Percentiles rank a stretch among this genome's conserved stretches.
Evolutionary conservation across 495 filamentous ascomycete species (phyloP).

Genomic region (Hypoxylon intermedium): DNA sequence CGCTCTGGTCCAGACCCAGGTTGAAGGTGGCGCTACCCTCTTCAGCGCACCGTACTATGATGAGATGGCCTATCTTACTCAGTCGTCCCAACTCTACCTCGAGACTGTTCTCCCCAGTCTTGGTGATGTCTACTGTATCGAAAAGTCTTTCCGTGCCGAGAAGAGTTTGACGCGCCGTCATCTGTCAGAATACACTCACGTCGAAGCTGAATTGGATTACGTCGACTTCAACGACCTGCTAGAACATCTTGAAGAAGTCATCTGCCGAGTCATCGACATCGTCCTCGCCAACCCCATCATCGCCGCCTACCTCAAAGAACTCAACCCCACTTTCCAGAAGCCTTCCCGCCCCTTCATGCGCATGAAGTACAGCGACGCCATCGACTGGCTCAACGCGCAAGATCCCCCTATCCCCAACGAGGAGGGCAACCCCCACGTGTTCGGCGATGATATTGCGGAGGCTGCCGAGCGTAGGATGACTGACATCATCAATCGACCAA

Average conservation of each 20-base stretch:
- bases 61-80: conserved; percentile 91
- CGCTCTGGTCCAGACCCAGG: conserved; percentile 97
- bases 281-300: conserved; percentile 75
- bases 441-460: conserved; percentile 98
- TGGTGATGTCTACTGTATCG: conserved; percentile 95
- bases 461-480: conserved; percentile 97
- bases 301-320: conserved; percentile 72
- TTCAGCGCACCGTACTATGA: conserved; percentile 96
- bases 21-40: conserved; percentile 93
- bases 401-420: conserved; percentile 83
- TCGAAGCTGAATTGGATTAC: conserved; percentile 96
- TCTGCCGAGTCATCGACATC: conserved; percentile 83
- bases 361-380: conserved; percentile 95
- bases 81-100: conserved; percentile 97
- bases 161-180: conserved; percentile 94
- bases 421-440: conserved; percentile 84
- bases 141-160: conserved; percentile 98
- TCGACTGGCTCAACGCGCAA: conserved; percentile 88
- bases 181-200: conserved; percentile 93
- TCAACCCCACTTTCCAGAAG: conserved; percentile 87
- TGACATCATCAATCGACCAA: conserved; percentile 90
- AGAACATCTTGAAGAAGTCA: conserved; percentile 85
- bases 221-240: conserved; percentile 93
- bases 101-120: conserved; percentile 91
- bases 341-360: conserved; percentile 88